Percentiles rank a stretch among this genome's conserved stretches.
These are phyloP conservation scores for Trichocomaceae sp. DNA, from an alignment of 2,329 filamentous ascomycete genomes.

Conservation along the genomic window DNA sequence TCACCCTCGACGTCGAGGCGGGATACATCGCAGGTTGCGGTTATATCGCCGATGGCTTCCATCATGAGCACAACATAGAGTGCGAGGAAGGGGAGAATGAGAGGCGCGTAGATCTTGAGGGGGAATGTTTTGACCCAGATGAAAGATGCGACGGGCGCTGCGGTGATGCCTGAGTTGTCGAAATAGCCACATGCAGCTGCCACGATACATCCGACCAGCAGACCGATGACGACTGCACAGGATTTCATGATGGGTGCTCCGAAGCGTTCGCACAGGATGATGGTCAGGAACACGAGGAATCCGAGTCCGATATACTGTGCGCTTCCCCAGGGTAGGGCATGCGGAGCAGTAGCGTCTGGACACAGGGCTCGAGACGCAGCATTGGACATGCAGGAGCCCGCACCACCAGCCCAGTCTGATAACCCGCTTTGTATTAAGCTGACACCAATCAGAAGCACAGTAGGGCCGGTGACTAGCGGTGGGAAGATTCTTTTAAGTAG, in stretches of 20 bases:
- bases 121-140: constrained; percentile 65
- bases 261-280: constrained; percentile 63
- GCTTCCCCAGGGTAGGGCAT: constrained; percentile 55
- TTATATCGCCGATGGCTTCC: constrained; percentile 62
- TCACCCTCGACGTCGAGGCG: constrained; percentile 57
- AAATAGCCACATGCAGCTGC: constrained; percentile 62
- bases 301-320: constrained; percentile 62
- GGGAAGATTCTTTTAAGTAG: constrained; percentile 59
- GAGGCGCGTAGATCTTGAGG: constrained; percentile 57
- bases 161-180: constrained; percentile 51
- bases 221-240: constrained; percentile 57
- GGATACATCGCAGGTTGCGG: constrained; percentile 61
- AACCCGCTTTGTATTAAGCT: constrained; percentile 58
- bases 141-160: constrained; percentile 59
- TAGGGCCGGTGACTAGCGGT: constrained; percentile 61
- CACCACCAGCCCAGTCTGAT: constrained; percentile 62
- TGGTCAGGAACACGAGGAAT: constrained; percentile 61
- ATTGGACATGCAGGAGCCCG: constrained; percentile 41
- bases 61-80: constrained; percentile 59
- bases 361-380: constrained; percentile 51
- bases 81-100: constrained; percentile 57
- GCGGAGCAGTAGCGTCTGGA: constrained; percentile 52
- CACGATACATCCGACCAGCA: constrained; percentile 61
- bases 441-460: constrained; percentile 61
- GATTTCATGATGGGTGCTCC: constrained; percentile 65